Evolutionary conservation across 495 filamentous ascomycete species (phyloP).

Genomic region (Peziza echinospora): DNA sequence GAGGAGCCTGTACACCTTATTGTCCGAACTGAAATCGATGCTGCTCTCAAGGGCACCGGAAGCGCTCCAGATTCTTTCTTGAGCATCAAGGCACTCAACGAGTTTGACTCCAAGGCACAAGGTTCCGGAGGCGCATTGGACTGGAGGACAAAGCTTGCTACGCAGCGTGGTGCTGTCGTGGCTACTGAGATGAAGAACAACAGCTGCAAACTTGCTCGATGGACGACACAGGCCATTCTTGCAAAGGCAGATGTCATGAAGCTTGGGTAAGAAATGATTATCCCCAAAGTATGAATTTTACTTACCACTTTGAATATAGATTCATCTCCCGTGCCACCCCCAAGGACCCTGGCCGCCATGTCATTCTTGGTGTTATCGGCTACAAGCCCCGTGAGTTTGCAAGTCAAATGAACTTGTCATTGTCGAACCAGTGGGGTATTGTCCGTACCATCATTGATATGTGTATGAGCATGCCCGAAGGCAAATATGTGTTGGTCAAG

Average conservation of each 20-base stretch:
- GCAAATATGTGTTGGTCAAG: conserved; percentile 48
- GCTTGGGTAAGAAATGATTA: conserved; percentile 43
- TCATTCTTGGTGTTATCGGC: conserved; percentile 83
- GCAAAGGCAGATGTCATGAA: conserved; percentile 95
- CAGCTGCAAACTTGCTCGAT: conserved; percentile 86
- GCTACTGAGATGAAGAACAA: conserved; percentile 99
- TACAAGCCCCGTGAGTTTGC: conserved; percentile 97
- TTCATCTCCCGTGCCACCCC: conserved; percentile 90
- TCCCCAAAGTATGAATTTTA: conserved; percentile 4
- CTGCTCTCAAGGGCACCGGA: conserved; percentile 79
- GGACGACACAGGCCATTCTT: conserved; percentile 88
- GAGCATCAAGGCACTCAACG: conserved; percentile 88
- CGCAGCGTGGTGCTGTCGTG: conserved; percentile 84
- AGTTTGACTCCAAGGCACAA: conserved; percentile 94
- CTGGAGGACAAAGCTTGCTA: conserved; percentile 83
- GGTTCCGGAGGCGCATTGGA: conserved; percentile 83
- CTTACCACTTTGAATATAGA: conserved; percentile 22
- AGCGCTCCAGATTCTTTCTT: conserved; percentile 73
- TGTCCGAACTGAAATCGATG: conserved; percentile 90
- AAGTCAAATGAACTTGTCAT: conserved; percentile 87
- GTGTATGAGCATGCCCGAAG: conserved; percentile 48
- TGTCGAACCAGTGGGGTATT: conserved; percentile 96
- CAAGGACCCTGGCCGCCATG: conserved; percentile 69
- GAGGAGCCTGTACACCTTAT: conserved; percentile 82
- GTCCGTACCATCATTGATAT: conserved; percentile 94